Evolutionary conservation across 169 alveolate species (phyloP).

Genomic region (Eimeria acervulina): DNA sequence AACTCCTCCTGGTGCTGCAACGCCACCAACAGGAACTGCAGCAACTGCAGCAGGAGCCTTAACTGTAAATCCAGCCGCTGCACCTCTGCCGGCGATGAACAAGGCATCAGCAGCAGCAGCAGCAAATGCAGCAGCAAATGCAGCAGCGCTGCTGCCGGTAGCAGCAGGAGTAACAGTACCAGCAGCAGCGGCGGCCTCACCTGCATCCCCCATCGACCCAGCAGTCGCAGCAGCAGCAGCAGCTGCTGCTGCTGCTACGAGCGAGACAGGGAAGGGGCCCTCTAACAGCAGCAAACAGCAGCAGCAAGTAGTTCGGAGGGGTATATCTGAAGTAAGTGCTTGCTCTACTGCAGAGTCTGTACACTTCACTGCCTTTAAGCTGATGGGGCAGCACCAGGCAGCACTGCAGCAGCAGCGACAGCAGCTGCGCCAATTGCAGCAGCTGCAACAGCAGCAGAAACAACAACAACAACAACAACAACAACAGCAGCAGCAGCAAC

Average conservation of each 20-base stretch:
- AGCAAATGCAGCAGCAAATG: background rate
- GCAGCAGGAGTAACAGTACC: no score
- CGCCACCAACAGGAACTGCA: no score
- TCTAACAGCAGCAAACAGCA: background rate
- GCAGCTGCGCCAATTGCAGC: no score
- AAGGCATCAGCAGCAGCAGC: background rate
- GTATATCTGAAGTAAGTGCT: conserved; percentile 1
- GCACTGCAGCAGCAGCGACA: background rate
- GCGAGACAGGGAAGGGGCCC: background rate
- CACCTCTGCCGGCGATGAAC: no score
- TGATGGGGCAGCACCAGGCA: conserved; percentile 4
- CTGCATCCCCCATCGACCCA: background rate
- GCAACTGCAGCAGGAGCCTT: no score
- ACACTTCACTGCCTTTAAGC: background rate
- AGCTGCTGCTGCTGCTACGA: background rate
- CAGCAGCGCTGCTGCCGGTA: background rate
- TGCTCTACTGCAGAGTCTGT: conserved; percentile 41
- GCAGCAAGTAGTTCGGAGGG: background rate
- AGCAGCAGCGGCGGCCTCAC: background rate
- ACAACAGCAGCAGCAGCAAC: conserved; percentile 13
- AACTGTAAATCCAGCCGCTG: no score
- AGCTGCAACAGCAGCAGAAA: conserved; percentile 5
- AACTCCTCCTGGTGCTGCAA: no score
- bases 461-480: background rate
- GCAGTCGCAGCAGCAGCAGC: background rate